These are phyloP conservation scores for Eucalyptus sp. DNA, from an alignment of 345 rosid species.

Conservation along the genomic window DNA sequence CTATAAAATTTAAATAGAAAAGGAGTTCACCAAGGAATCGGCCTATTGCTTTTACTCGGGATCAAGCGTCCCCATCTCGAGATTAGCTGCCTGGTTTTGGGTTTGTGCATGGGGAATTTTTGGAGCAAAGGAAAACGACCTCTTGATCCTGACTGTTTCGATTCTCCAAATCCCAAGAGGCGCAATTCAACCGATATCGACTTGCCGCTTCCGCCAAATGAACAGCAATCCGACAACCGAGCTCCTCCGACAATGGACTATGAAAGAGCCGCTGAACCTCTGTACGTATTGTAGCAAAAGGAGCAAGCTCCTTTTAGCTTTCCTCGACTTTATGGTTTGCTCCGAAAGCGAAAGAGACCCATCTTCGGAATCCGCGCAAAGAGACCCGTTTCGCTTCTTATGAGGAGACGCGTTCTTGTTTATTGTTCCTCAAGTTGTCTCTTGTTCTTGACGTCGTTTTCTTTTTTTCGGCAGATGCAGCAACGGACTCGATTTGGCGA, in stretches of 20 bases:
- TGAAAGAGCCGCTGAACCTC: neutral
- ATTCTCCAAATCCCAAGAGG: neutral
- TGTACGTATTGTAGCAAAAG: neutral
- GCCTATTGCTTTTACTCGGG: neutral
- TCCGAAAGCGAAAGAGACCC: neutral
- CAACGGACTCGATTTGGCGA: constrained; percentile 28
- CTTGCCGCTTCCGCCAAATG: neutral
- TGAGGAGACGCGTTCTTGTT: neutral
- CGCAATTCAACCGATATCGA: neutral
- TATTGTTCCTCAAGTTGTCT: neutral
- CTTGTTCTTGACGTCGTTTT: neutral
- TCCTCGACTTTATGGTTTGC: neutral
- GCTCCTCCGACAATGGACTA: neutral
- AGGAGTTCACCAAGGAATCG: neutral
- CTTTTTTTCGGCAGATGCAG: constrained; percentile 8
- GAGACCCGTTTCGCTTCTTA: neutral
- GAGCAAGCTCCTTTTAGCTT: neutral
- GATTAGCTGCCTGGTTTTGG: neutral
- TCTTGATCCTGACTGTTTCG: neutral
- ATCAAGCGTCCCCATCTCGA: neutral
- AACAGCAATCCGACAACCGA: neutral
- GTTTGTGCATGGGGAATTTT: neutral
- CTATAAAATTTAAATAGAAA: neutral
- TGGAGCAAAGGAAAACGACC: neutral
- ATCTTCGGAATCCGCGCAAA: neutral